Base-by-base conservation (phyloP, 768 basidiomycete genomes). In the Suillus decipiens region DNA sequence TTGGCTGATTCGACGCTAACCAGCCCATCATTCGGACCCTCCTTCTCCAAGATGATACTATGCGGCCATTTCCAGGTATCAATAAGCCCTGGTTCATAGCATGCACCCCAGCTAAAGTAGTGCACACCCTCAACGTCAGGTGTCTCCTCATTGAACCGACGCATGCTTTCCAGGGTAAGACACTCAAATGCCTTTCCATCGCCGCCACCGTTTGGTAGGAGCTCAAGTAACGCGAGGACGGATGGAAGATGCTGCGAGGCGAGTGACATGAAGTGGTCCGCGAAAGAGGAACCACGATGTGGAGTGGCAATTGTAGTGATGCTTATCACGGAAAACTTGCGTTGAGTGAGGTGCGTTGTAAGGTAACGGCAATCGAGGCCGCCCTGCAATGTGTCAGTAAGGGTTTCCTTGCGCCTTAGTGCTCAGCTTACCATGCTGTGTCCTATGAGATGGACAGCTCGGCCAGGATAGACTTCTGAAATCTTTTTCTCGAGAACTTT, bases 101-200 rank as follows among this genome's bases (percentile, higher is more conserved):
- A 82, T 2, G 97, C 97, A 12, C 97, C 97, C 93, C 95, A 99
- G 70, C 92, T 95, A 68, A 92, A 96, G 75, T 99, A 99, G 66
- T 85, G 83, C 60, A 99, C 89, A 28, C 84, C 86, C 1, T 84
- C 80, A 0, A 89, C 83, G 68, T 99, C 89, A 0, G 92, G 90
- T 0, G 93, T 93, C 41, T 89, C 82, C 61, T 90, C 85, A 71
- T 99, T 99, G 78, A 99, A 99, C 58, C 82, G 76, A 41, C 82
- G 83, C 96, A 99, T 99, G 64, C 86, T 88, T 34, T 89, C 87
- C 9, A 89, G 75, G 0, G 95, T 96, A 51, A 99, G 86, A 62
- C 83, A 90, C 70, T 94, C 88, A 66, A 99, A 99, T 5, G 97
- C 97, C 66, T 87, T 89, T 9, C 97, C 97, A 67, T 98, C 96